Evolutionary conservation across 352 stramenopile species (phyloP), one percentile per base, ranked within the genome.

Genomic region (Phytophthora pistaciae): DNA sequence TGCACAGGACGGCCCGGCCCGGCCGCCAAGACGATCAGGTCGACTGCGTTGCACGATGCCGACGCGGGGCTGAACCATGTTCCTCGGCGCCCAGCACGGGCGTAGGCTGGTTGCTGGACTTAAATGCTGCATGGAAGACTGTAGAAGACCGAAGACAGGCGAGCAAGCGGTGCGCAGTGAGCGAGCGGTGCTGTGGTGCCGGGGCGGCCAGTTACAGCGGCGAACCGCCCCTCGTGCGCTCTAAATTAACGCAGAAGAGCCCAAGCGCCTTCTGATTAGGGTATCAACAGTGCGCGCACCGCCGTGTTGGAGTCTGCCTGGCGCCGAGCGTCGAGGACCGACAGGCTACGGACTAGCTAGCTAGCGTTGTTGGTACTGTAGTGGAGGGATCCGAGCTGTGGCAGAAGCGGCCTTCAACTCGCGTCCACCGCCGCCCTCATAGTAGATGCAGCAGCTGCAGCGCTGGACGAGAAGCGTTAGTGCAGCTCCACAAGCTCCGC

Each of bases 101-200:
- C 40, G 57, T 50, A 25, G 46, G 31, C 33, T 21, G 7, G 25
- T 60, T 21, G 49, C 69, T 76, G 69, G 58, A 73, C 64, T 60
- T 52, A 76, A 69, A 53, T 59, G 40, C 54, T 58, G 53, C 31
- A 58, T 29, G 25, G 18, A 9, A 49, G 60, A 46, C 48, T 10
- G 31, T 50, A 55, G 9, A 55, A 55, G 48, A 7, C 48, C 21
- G 48, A 50, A 60, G 66, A 70, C 36, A 65, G 56, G 52, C 58
- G 53, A 63, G 40, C 21, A 16, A 52, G 33, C 16, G 31, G 31
- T 9, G 31, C 9, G 31, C 31, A 36, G 31, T 36, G 31, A 67
- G 25, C 20, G 7, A n/a, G 38, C 38, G 38, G 38, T 46, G 38
- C 38, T 23, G 42, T 11, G 57, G 18, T 23, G 40, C 11, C 3